Conservation (phyloP, 306 rosid genomes). For the Lagenaria siceraria region DNA sequence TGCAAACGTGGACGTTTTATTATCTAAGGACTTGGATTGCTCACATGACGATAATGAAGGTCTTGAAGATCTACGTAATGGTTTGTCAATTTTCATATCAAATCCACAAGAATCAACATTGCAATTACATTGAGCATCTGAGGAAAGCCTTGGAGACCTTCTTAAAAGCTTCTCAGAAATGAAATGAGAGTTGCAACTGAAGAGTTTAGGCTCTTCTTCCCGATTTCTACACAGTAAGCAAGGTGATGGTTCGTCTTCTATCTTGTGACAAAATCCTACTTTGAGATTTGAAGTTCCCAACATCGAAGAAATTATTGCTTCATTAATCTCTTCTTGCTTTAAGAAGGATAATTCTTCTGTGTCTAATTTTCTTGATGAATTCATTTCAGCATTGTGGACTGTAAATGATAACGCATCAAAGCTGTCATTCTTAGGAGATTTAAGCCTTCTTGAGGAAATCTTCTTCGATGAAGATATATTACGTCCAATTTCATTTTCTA, state of each 20-base stretch:
- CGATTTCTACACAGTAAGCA: conserved; percentile 6
- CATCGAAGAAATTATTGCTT: background rate
- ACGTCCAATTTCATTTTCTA: conserved; percentile 8
- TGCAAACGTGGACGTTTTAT: conserved; percentile 7
- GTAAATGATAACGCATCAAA: conserved; percentile 11
- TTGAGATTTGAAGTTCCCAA: conserved; percentile 3
- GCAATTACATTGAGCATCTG: background rate
- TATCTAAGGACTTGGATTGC: conserved; percentile 21
- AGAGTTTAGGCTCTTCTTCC: conserved; percentile 9
- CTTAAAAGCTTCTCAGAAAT: conserved; percentile 11
- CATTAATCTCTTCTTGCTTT: conserved; percentile 9
- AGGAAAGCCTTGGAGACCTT: conserved; percentile 15
- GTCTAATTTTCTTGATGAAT: background rate
- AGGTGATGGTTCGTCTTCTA: conserved; percentile 6
- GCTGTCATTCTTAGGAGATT: conserved; percentile 13
- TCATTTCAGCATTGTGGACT: background rate
- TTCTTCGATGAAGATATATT: conserved; percentile 9
- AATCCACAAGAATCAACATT: background rate
- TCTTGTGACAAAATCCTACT: background rate
- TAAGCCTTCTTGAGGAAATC: conserved; percentile 4
- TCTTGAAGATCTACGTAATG: conserved; percentile 31
- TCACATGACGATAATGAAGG: conserved; percentile 17
- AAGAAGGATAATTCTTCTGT: conserved; percentile 7
- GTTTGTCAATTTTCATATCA: conserved; percentile 7
- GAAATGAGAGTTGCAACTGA: background rate